Evolutionary conservation across 768 basidiomycete genomes (phyloP), one percentile per base, ranked within the genome.

Genomic region (Tubosaeta sp.): DNA sequence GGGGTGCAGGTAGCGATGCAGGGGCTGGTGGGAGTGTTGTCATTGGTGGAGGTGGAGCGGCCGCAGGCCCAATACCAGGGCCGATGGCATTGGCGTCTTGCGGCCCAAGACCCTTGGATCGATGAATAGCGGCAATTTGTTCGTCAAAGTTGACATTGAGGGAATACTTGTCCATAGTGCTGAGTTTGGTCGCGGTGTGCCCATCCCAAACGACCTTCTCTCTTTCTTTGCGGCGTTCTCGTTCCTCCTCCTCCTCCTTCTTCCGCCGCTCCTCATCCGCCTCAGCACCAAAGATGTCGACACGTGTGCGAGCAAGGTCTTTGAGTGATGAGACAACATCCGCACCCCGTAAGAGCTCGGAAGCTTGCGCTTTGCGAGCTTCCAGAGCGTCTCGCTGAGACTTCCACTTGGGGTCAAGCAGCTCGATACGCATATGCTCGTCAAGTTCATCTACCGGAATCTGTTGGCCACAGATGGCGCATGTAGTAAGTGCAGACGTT

Each of bases 181-280:
- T 84, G 45, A 87, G 87, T 72, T 95, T 97, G 41, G 92, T 89
- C 41, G 92, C 89, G 2, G 95, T 95, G 70, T 98, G 95, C 61
- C 97, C 97, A 71, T 98, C 97, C 97, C 97, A 99, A 45, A 97
- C 91, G 59, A 91, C 89, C 67, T 90, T 94, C 72, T 98, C 97
- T 67, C 85, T 83, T 68, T 95, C 95, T 66, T 84, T 88, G 58
- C 92, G 78, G 63, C 81, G 81, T 56, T 85, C 82, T 50, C 82
- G 77, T 63, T 93, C 90, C 56, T 88, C 87, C 46, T 92, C 92
- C 57, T 97, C 95, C 61, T 94, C 88, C 43, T 77, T 79, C 71
- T 85, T 88, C 55, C 93, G 81, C 52, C 86, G 79, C 59, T 95
- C 94, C 64, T 97, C 95, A 64, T 95, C 95, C 48, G 82, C 86